A percentile compares a stretch with the other conserved stretches of the same genome.
Conservation (phyloP, 495 filamentous ascomycete species). For the Podospora pseudoanserina region DNA sequence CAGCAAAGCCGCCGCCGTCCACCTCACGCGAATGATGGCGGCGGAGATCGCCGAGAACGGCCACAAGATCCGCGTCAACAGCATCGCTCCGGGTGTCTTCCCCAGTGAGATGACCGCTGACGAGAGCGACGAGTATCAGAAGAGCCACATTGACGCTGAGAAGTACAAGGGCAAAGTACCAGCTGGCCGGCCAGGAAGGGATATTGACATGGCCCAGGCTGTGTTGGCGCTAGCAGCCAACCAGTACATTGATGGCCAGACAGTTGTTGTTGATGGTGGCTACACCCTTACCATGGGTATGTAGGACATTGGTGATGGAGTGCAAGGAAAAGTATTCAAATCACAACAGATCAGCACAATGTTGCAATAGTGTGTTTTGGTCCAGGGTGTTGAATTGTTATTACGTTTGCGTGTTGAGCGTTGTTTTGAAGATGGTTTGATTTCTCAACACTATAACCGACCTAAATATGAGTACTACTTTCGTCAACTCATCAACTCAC, state of each 20-base stretch:
- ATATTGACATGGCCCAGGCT: conserved; percentile 70
- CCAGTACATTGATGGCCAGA: conserved; percentile 71
- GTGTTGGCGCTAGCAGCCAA: conserved; percentile 61
- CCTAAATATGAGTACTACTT: no score
- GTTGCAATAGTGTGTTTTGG: neutral
- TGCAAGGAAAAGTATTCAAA: neutral
- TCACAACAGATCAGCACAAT: neutral
- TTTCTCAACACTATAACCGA: no score
- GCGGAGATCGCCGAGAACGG: conserved; percentile 37
- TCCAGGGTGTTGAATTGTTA: neutral
- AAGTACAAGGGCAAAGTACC: conserved; percentile 60
- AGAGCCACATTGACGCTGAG: conserved; percentile 59
- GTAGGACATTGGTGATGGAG: conserved; percentile 17
- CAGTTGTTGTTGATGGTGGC: conserved; percentile 64
- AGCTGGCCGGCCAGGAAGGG: conserved; percentile 58
- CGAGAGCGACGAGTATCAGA: conserved; percentile 55
- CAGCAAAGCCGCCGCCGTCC: conserved; percentile 70
- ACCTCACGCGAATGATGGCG: conserved; percentile 57
- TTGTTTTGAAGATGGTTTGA: no score
- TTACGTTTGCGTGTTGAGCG: no score
- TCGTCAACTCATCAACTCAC: no score
- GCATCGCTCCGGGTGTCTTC: conserved; percentile 71
- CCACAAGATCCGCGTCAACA: conserved; percentile 60
- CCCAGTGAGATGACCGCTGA: conserved; percentile 69
- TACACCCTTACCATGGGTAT: conserved; percentile 26